Conservation (phyloP, 1,284 basidiomycete species). For the Ustilago bromivora region DNA sequence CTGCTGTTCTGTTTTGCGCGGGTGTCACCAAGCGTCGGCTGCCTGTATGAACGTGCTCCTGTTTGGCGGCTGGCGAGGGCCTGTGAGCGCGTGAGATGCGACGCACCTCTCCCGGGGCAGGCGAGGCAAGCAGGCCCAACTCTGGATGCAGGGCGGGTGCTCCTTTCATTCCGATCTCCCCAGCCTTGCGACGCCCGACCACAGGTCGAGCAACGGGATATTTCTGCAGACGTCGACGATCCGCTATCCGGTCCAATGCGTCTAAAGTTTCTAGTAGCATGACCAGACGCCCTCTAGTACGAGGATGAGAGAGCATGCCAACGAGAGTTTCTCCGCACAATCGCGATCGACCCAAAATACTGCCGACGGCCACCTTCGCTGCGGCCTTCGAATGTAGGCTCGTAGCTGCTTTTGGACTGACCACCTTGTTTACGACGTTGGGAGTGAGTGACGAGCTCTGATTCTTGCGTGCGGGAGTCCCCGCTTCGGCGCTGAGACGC, state of each 20-base stretch:
- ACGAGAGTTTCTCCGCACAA: conserved; percentile 13
- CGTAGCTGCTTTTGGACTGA: conserved; percentile 7
- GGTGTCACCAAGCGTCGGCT: conserved; percentile 12
- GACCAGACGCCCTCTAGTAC: conserved; percentile 25
- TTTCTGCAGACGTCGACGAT: conserved; percentile 18
- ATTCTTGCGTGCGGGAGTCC: conserved; percentile 1
- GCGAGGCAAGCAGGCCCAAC: not conserved
- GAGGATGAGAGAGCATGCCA: conserved; percentile 32
- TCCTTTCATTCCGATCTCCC: not conserved
- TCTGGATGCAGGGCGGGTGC: not conserved
- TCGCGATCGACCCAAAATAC: not conserved
- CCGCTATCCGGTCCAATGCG: conserved; percentile 22
- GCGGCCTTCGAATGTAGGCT: not conserved
- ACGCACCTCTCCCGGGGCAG: not conserved
- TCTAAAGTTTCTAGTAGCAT: conserved; percentile 31
- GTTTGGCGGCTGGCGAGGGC: not conserved
- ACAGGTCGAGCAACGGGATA: not conserved
- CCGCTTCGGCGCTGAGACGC: not conserved
- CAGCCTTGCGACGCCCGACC: not conserved
- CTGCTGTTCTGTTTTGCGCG: conserved; percentile 9
- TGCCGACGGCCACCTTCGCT: not conserved
- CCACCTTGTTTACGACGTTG: not conserved
- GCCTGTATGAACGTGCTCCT: conserved; percentile 11
- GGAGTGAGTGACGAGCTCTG: not conserved
- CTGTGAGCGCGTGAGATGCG: conserved; percentile 20